Evolutionary conservation across 495 filamentous ascomycete genomes (phyloP).

Genomic region (Cercophora sp.): DNA sequence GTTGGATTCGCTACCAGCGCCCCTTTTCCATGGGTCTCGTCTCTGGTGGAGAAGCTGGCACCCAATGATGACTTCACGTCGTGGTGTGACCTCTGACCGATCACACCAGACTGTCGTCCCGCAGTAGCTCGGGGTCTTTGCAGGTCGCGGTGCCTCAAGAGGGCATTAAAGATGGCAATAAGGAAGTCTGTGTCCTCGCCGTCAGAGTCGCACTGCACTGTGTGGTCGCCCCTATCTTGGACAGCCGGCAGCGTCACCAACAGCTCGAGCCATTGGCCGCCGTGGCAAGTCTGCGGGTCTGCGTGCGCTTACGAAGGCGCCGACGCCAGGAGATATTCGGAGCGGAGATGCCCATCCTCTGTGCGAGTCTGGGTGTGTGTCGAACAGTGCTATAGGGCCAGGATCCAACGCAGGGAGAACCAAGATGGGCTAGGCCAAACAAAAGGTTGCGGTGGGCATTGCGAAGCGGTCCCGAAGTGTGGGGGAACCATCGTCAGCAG

Average conservation of each 20-base stretch:
- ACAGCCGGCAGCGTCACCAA: no score
- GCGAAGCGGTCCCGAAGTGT: neutral
- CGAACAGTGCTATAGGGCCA: neutral
- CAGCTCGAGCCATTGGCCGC: no score
- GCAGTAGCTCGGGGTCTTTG: conserved; percentile 1
- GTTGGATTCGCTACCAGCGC: conserved; percentile 27
- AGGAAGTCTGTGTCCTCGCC: neutral
- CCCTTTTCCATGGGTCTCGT: conserved; percentile 21
- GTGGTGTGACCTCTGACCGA: conserved; percentile 16
- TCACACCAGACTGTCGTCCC: conserved; percentile 7
- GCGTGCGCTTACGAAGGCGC: no score
- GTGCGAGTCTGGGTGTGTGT: no score
- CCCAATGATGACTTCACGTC: conserved; percentile 20
- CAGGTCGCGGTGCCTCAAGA: conserved; percentile 5
- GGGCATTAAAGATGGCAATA: conserved; percentile 14
- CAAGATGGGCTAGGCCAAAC: neutral
- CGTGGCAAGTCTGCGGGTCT: neutral
- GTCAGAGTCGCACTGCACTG: neutral
- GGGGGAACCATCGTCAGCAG: neutral
- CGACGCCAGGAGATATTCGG: no score
- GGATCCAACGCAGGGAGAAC: neutral
- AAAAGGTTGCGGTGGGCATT: neutral
- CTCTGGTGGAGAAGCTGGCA: conserved; percentile 17
- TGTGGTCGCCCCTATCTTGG: neutral
- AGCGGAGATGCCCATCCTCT: no score